Evolutionary conservation across 305 asterid species (phyloP), one percentile per base, ranked within the genome.

Genomic region (Ilex paraguariensis): DNA sequence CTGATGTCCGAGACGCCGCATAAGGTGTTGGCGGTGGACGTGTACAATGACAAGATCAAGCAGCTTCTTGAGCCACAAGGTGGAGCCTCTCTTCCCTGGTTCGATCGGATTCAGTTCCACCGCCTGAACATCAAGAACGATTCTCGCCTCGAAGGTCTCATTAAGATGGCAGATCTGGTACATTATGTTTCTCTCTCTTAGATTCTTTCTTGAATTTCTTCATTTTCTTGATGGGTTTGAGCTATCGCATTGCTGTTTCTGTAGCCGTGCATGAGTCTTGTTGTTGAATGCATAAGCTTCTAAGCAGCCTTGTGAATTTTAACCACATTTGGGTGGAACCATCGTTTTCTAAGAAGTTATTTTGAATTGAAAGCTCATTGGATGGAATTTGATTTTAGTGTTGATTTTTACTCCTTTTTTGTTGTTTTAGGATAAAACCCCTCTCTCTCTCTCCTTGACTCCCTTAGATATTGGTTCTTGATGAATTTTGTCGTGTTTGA

Each of bases 101-200:
- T 79, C 14, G 95, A 75, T 55, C 95, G 98, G 64, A 86, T 91
- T 69, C 92, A 91, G 75, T 91, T 91, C 77, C 95, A 91, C 81
- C 92, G 96, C 42, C 66, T 91, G 69, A 91, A 91, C 71, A 91
- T 91, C 31, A 91, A 88, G 80, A 91, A 81, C 57, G 98, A 91
- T 59, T 87, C 98, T 55, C 93, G 98, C 65, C 98, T 88, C 54
- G 98, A 91, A 87, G 95, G 98, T 69, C 95, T 88, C 75, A 87
- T 91, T 66, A 83, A 83, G 69, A 83, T 82, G 92, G 83, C 98
- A 65, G 95, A 91, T 91, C 96, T 91, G 63, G 97, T 88, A 78
- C 32, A 74, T 73, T 53, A 13, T 44, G 66, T 56, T 46, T 66
- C 45, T 54, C 59, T n/a, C 49, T 39, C 40, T 12, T 11, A 53